phyloP scores from a whole-genome alignment of 148 eudicot species.

The Nepenthes gracilis region DNA sequence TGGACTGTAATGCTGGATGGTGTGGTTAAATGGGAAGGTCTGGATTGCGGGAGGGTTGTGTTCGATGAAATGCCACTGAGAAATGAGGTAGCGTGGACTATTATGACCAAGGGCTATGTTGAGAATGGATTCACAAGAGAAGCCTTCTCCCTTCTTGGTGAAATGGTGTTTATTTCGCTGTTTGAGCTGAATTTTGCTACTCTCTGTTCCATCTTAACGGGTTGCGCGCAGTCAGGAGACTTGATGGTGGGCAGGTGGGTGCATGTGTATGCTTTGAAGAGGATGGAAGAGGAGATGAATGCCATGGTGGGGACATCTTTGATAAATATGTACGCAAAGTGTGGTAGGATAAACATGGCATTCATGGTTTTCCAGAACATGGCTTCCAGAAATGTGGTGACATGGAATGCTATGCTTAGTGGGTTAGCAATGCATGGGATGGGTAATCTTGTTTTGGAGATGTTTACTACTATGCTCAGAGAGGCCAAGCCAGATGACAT shows the following conservation, averaged over 20 bases:
- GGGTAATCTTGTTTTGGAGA: constrained; percentile 10
- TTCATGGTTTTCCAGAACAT: constrained; percentile 13
- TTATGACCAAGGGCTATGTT: constrained; percentile 22
- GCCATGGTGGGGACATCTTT: constrained; percentile 19
- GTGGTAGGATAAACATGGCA: constrained; percentile 26
- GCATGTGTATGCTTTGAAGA: constrained; percentile 23
- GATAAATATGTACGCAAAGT: constrained; percentile 37
- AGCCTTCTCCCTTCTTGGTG: constrained; percentile 18
- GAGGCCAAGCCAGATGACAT: constrained; percentile 26
- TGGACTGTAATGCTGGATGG: constrained; percentile 33
- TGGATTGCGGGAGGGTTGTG: constrained; percentile 18
- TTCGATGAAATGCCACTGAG: constrained; percentile 29
- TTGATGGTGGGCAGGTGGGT: constrained; percentile 21
- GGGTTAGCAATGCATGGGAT: constrained; percentile 35
- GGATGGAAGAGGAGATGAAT: constrained; percentile 10
- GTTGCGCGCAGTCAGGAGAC: constrained; percentile 25
- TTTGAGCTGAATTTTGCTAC: constrained; percentile 9
- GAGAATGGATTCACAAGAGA: constrained; percentile 20
- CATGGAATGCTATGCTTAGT: constrained; percentile 34
- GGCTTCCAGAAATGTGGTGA: constrained; percentile 20
- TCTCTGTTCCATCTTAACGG: constrained; percentile 20
- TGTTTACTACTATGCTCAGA: constrained; percentile 20
- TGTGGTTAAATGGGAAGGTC: constrained; percentile 23
- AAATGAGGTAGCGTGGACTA: constrained; percentile 31
- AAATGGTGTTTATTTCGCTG: constrained; percentile 15